Evolutionary conservation across 148 eudicot genomes (phyloP).

Genomic region (Rhododendron vialii): DNA sequence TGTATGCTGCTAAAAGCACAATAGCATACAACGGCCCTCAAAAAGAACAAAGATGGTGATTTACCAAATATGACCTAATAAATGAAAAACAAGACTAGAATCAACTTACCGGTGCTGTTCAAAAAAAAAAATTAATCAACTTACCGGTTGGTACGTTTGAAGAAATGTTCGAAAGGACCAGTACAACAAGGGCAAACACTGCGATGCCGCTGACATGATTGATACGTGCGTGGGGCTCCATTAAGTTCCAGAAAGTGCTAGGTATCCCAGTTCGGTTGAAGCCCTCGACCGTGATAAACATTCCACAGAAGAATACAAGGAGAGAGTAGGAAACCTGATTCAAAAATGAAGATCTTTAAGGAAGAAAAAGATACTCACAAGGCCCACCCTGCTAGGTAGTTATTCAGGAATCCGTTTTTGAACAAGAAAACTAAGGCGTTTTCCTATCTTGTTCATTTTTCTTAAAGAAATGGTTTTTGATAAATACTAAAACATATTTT

Average conservation of each 20-base stretch:
- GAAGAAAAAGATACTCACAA: background rate
- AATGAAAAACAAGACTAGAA: background rate
- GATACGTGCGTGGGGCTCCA: constrained; percentile 22
- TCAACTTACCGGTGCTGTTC: no score
- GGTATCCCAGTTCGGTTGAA: constrained; percentile 29
- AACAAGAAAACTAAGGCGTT: background rate
- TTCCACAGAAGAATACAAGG: constrained; percentile 29
- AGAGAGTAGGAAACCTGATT: constrained; percentile 23
- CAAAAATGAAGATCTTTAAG: background rate
- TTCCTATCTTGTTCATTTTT: background rate
- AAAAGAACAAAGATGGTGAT: background rate
- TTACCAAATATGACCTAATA: background rate
- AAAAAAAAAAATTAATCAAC: background rate
- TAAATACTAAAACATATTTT: background rate
- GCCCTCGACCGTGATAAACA: constrained; percentile 30
- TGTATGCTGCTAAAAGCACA: no score
- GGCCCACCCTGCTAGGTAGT: background rate
- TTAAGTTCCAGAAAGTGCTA: constrained; percentile 16
- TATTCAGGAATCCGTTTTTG: background rate
- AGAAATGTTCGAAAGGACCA: constrained; percentile 19
- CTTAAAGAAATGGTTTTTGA: background rate
- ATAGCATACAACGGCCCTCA: background rate
- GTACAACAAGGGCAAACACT: constrained; percentile 16
- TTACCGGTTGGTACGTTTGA: constrained; percentile 31
- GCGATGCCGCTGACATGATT: constrained; percentile 13